These are phyloP conservation scores for Aureobasidium lini DNA, from an alignment of 2,329 filamentous ascomycete genomes.

Conservation along the genomic window DNA sequence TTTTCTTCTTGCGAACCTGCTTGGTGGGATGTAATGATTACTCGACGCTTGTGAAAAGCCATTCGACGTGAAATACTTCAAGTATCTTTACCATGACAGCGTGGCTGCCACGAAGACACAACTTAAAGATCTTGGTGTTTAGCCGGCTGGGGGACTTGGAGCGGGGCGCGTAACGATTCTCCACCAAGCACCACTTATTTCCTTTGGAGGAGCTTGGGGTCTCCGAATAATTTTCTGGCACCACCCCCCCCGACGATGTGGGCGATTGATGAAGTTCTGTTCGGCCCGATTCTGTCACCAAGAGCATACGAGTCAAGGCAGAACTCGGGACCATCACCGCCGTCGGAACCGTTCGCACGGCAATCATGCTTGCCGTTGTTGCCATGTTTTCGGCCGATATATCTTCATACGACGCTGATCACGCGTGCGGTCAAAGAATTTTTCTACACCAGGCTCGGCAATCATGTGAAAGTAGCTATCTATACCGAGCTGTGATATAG, in stretches of 20 bases:
- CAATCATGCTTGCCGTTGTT: background rate
- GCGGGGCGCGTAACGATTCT: background rate
- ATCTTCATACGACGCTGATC: background rate
- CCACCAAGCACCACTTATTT: constrained; percentile 5
- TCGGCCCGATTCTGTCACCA: constrained; percentile 4
- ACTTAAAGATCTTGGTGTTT: background rate
- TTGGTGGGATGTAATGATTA: background rate
- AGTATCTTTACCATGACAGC: background rate
- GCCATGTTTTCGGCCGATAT: background rate
- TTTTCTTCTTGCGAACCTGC: background rate
- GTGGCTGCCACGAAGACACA: background rate
- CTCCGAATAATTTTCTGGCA: constrained; percentile 9
- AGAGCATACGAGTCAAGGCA: background rate
- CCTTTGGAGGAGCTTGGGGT: background rate
- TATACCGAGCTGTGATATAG: no score
- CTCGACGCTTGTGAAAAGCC: no score
- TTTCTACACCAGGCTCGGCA: background rate
- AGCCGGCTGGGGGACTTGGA: background rate
- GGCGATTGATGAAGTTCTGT: background rate
- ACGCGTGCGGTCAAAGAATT: background rate
- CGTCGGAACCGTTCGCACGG: background rate
- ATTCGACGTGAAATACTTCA: background rate
- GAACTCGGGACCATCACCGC: background rate
- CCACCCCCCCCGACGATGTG: background rate
- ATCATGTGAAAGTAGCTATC: background rate